These are phyloP conservation scores for Ophiocordyceps unilateralis DNA, from an alignment of 2,329 filamentous ascomycete species.

Conservation along the genomic window DNA sequence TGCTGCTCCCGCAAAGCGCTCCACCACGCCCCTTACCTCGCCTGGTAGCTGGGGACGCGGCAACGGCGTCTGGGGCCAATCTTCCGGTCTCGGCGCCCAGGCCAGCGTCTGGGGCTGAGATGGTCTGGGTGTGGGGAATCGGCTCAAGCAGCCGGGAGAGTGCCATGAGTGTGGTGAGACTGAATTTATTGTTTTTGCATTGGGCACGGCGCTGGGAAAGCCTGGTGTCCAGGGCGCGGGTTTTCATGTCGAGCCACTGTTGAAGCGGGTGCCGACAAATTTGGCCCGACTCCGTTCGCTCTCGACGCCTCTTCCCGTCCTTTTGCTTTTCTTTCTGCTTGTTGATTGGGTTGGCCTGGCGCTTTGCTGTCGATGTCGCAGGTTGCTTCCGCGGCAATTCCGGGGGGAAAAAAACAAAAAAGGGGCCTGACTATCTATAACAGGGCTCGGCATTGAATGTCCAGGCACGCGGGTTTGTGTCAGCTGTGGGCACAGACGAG, in stretches of 20 bases:
- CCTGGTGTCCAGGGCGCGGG: neutral
- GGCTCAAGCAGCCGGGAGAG: neutral
- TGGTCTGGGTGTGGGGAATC: neutral
- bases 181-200: slow-evolving; percentile 6
- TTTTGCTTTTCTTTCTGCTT: neutral
- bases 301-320: neutral
- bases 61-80: slow-evolving; percentile 71
- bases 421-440: slow-evolving; percentile 6
- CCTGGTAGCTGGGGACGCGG: slow-evolving; percentile 69
- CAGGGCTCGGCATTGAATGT: slow-evolving; percentile 5
- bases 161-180: neutral
- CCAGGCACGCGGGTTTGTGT: slow-evolving; percentile 2
- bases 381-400: slow-evolving; percentile 5
- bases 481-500: slow-evolving; percentile 4
- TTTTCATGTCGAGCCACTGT: neutral
- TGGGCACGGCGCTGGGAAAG: slow-evolving; percentile 5
- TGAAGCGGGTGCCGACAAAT: neutral
- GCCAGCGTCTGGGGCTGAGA: slow-evolving; percentile 82
- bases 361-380: neutral
- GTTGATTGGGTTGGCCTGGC: neutral
- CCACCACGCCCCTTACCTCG: slow-evolving; percentile 83
- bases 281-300: neutral
- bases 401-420: slow-evolving; percentile 3
- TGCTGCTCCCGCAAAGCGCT: slow-evolving; percentile 46
- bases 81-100: slow-evolving; percentile 66